Evolutionary conservation across 2,329 filamentous ascomycete genomes (phyloP).

Genomic region (Hymenoscyphus scutula): DNA sequence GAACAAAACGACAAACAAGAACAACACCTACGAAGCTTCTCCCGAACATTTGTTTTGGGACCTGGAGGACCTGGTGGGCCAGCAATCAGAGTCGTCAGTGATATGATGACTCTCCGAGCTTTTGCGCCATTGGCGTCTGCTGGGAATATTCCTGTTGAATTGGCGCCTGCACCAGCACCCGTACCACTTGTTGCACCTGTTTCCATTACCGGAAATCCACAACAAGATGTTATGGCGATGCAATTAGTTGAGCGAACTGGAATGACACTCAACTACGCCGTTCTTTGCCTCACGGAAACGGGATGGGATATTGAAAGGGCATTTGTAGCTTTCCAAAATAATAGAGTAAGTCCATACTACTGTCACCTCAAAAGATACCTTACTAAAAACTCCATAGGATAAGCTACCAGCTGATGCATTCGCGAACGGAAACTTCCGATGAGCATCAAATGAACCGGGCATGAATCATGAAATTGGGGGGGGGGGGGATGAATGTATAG

Average conservation of each 20-base stretch:
- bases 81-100: conserved; percentile 71
- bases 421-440: neutral
- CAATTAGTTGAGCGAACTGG: conserved; percentile 75
- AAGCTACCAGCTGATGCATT: conserved; percentile 18
- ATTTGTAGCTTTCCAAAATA: conserved; percentile 69
- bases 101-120: conserved; percentile 71
- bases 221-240: conserved; percentile 66
- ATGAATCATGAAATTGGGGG: neutral
- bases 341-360: conserved; percentile 55
- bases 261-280: conserved; percentile 76
- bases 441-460: neutral
- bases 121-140: conserved; percentile 51
- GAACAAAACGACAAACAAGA: conserved; percentile 61
- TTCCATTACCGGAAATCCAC: conserved; percentile 32
- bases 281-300: conserved; percentile 76
- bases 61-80: conserved; percentile 61
- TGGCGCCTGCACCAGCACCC: neutral
- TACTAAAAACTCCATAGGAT: conserved; percentile 13
- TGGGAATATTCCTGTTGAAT: neutral
- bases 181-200: conserved; percentile 12
- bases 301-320: conserved; percentile 79
- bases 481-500: neutral
- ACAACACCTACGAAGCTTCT: conserved; percentile 72
- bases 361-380: neutral
- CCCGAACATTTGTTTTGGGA: conserved; percentile 75